phyloP scores from a whole-genome alignment of 2,329 filamentous ascomycete species.

The Chalara sp. region DNA sequence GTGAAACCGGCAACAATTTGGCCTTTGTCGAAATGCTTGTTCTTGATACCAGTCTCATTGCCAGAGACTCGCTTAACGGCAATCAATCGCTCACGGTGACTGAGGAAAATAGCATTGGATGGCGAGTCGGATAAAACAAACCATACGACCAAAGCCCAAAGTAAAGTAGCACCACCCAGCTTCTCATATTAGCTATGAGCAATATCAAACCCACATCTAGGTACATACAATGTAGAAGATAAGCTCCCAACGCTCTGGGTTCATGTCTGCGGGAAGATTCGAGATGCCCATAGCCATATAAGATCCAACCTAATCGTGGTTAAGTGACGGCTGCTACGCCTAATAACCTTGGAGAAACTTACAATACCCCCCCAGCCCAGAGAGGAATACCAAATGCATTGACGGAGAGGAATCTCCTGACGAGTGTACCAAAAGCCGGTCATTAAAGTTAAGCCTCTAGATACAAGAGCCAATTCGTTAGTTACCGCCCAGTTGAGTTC shows the following conservation, averaged over 20 bases:
- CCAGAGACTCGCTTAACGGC: slow-evolving; percentile 27
- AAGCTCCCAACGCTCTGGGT: slow-evolving; percentile 27
- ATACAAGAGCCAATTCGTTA: background rate
- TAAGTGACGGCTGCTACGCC: slow-evolving; percentile 12
- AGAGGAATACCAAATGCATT: slow-evolving; percentile 28
- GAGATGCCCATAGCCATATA: slow-evolving; percentile 30
- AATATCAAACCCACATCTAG: background rate
- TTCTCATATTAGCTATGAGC: background rate
- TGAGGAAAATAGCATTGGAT: slow-evolving; percentile 26
- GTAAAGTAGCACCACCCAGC: slow-evolving; percentile 27
- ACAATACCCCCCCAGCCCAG: too few species aligned
- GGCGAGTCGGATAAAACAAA: slow-evolving; percentile 28
- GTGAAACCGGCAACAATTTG: slow-evolving; percentile 22
- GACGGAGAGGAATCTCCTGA: slow-evolving; percentile 29
- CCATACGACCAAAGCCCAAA: slow-evolving; percentile 27
- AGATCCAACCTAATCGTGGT: slow-evolving; percentile 26
- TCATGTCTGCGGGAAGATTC: slow-evolving; percentile 19
- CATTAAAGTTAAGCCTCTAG: slow-evolving; percentile 24
- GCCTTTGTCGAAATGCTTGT: slow-evolving; percentile 25
- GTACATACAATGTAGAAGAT: slow-evolving; percentile 25
- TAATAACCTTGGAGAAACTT: background rate
- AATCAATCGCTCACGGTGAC: slow-evolving; percentile 23
- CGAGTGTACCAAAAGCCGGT: slow-evolving; percentile 32
- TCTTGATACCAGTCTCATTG: slow-evolving; percentile 31
- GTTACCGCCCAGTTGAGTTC: background rate